Percentiles rank a stretch among this genome's conserved stretches.
Evolutionary conservation across 306 rosid genomes (phyloP).

Genomic region (Gleditsia sinensis): DNA sequence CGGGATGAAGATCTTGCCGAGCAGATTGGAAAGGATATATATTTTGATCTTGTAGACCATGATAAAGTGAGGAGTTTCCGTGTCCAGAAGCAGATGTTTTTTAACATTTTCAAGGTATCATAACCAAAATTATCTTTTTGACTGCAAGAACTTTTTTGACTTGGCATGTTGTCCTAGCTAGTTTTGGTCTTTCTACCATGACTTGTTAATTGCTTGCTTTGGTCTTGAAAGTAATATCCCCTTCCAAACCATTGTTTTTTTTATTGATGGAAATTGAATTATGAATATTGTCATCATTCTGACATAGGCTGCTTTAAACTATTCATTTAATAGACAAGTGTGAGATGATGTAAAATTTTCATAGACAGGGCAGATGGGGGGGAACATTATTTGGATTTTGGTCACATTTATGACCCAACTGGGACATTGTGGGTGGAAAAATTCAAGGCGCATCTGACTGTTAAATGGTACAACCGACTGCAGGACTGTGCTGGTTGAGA

Average conservation of each 20-base stretch:
- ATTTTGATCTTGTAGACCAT: slow-evolving; percentile 95
- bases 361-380: no score
- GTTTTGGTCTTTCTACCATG: not conserved
- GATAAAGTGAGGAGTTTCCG: slow-evolving; percentile 92
- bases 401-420: no score
- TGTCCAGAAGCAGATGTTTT: slow-evolving; percentile 70
- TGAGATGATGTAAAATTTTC: not conserved
- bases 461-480: no score
- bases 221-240: not conserved
- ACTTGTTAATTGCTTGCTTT: not conserved
- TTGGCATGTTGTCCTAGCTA: not conserved
- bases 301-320: not conserved
- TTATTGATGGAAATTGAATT: not conserved
- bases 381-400: no score
- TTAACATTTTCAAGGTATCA: slow-evolving; percentile 79
- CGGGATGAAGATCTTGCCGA: slow-evolving; percentile 70
- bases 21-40: slow-evolving; percentile 86
- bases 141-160: slow-evolving; percentile 7
- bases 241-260: not conserved
- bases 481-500: no score
- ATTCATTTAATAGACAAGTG: not conserved
- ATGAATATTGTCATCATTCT: not conserved
- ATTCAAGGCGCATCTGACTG: no score
- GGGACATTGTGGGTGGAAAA: no score
- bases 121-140: not conserved